Conservation (phyloP, 495 filamentous ascomycete species). For the Penicillium ochrochloron region DNA sequence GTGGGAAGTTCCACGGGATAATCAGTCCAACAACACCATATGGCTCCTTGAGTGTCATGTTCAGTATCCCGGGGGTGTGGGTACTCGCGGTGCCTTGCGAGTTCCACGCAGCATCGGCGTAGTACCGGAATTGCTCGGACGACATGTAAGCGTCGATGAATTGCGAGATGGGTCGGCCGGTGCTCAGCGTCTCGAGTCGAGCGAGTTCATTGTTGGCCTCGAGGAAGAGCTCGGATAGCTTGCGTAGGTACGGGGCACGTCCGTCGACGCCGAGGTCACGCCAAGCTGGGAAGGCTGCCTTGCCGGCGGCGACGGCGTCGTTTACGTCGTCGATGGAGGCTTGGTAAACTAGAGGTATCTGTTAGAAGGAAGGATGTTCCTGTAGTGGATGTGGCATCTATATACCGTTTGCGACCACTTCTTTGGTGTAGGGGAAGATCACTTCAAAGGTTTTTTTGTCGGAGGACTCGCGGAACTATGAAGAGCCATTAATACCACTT, state of each 20-base stretch:
- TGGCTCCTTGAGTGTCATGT: conserved; percentile 43
- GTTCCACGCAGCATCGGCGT: conserved; percentile 37
- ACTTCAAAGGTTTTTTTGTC: conserved; percentile 49
- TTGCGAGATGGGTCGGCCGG: conserved; percentile 38
- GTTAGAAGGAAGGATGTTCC: conserved; percentile 12
- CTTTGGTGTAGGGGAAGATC: conserved; percentile 48
- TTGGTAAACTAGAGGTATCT: conserved; percentile 41
- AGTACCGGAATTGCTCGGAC: conserved; percentile 32
- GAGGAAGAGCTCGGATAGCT: conserved; percentile 57
- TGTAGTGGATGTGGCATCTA: background rate
- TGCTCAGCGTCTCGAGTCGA: conserved; percentile 45
- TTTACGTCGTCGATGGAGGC: conserved; percentile 60
- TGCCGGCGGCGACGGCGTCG: conserved; percentile 61
- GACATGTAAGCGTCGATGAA: conserved; percentile 30
- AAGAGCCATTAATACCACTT: background rate
- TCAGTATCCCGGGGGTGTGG: conserved; percentile 61
- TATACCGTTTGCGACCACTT: conserved; percentile 47
- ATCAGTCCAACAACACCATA: conserved; percentile 42
- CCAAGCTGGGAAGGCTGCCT: conserved; percentile 65
- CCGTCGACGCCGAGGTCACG: conserved; percentile 48
- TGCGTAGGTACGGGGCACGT: conserved; percentile 54
- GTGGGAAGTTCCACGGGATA: conserved; percentile 44
- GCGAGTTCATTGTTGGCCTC: conserved; percentile 56
- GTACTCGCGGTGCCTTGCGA: conserved; percentile 57
- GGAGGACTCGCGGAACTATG: conserved; percentile 51